Evolutionary conservation across 257 asterid genomes (phyloP).

Genomic region (Buddleja alternifolia): DNA sequence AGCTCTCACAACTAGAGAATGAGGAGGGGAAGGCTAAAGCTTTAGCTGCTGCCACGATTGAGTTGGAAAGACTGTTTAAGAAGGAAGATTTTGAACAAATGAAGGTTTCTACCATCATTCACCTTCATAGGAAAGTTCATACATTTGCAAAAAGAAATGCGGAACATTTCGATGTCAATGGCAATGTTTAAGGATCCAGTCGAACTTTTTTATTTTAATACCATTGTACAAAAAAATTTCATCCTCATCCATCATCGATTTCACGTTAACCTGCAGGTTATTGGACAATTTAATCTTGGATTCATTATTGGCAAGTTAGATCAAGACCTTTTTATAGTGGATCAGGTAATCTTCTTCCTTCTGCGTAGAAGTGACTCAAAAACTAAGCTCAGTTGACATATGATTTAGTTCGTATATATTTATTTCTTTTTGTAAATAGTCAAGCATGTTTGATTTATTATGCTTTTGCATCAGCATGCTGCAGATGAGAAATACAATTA

Average conservation of each 20-base stretch:
- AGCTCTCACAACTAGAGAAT: slow-evolving; percentile 60
- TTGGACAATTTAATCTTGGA: slow-evolving; percentile 97
- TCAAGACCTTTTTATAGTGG: slow-evolving; percentile 91
- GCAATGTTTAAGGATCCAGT: slow-evolving; percentile 11
- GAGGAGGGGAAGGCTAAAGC: slow-evolving; percentile 80
- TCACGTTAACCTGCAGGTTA: slow-evolving; percentile 57
- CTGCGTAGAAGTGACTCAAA: slow-evolving; percentile 10
- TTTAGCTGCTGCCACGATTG: slow-evolving; percentile 87
- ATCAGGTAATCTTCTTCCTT: slow-evolving; percentile 70
- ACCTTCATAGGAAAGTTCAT: slow-evolving; percentile 24
- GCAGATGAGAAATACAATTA: slow-evolving; percentile 97
- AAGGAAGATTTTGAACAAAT: slow-evolving; percentile 81
- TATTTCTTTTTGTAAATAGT: slow-evolving; percentile 3
- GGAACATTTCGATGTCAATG: slow-evolving; percentile 14
- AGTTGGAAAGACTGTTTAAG: slow-evolving; percentile 87
- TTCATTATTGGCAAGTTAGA: slow-evolving; percentile 88
- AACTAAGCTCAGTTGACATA: slow-evolving; percentile 1
- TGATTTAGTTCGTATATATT: slow-evolving; percentile 14
- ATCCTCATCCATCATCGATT: slow-evolving; percentile 21
- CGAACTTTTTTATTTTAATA: neutral
- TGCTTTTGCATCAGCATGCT: slow-evolving; percentile 75
- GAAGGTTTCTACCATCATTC: slow-evolving; percentile 61
- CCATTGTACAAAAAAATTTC: neutral
- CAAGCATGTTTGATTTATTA: slow-evolving; percentile 20
- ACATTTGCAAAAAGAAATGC: slow-evolving; percentile 18